Evolutionary conservation across 2,329 filamentous ascomycete species (phyloP).

Genomic region (Exutisphaerella laricina): DNA sequence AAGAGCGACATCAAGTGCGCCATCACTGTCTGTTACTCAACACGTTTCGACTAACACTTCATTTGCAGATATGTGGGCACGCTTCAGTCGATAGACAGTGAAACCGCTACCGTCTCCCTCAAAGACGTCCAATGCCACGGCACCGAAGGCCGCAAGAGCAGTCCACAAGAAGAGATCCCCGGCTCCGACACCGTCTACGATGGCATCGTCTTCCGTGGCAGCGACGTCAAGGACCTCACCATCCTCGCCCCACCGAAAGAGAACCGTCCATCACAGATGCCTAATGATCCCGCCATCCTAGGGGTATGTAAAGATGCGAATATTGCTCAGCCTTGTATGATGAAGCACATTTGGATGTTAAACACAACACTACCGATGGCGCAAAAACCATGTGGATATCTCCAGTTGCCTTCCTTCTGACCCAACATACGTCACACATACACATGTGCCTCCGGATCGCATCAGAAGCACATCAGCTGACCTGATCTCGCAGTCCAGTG

Average conservation of each 20-base stretch:
- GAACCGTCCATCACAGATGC: slow-evolving; percentile 70
- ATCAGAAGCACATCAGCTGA: too few relatives aligned
- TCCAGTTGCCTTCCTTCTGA: slow-evolving; percentile 99
- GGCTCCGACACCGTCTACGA: slow-evolving; percentile 88
- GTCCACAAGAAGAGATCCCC: slow-evolving; percentile 73
- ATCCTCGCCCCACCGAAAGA: slow-evolving; percentile 71
- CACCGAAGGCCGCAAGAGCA: slow-evolving; percentile 80
- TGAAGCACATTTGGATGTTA: slow-evolving; percentile 98
- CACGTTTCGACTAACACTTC: slow-evolving; percentile 7
- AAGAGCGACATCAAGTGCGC: slow-evolving; percentile 90
- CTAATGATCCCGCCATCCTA: slow-evolving; percentile 93
- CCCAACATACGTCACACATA: too few relatives aligned
- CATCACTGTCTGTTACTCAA: not conserved
- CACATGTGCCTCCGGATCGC: too few relatives aligned
- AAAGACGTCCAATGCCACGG: slow-evolving; percentile 94
- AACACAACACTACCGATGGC: slow-evolving; percentile 79
- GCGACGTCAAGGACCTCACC: slow-evolving; percentile 95
- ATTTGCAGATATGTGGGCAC: slow-evolving; percentile 87
- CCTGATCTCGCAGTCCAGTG: slow-evolving; percentile 23
- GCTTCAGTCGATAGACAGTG: slow-evolving; percentile 96
- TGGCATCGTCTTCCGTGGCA: slow-evolving; percentile 97
- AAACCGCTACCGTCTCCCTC: slow-evolving; percentile 91
- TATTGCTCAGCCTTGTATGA: slow-evolving; percentile 51
- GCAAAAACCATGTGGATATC: slow-evolving; percentile 93
- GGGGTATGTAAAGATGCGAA: slow-evolving; percentile 65